phyloP scores from a whole-genome alignment of 2,329 filamentous ascomycete species.

The Nemania sp. region DNA sequence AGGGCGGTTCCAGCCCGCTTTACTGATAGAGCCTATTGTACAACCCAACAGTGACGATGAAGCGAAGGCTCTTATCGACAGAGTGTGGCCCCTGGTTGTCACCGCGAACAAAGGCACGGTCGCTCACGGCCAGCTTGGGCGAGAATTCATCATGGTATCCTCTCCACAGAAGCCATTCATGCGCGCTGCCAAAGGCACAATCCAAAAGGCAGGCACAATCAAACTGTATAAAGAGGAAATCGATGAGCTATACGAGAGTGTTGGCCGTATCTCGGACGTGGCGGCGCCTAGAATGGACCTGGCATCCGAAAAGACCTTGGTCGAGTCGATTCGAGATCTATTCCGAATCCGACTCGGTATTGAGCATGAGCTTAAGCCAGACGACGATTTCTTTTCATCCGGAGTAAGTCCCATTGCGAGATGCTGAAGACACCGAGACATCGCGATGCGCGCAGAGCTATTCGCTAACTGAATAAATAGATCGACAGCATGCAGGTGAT shows the following conservation, averaged over 20 bases:
- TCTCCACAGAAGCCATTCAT: conserved; percentile 48
- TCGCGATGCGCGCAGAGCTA: no score
- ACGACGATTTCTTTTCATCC: conserved; percentile 45
- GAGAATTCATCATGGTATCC: conserved; percentile 45
- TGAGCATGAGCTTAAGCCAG: conserved; percentile 35
- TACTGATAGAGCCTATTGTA: conserved; percentile 50
- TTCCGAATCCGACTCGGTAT: conserved; percentile 37
- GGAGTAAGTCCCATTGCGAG: conserved; percentile 31
- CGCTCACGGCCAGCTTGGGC: conserved; percentile 50
- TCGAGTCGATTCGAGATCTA: conserved; percentile 37
- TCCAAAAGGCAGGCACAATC: conserved; percentile 46
- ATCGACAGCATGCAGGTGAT: conserved; percentile 49
- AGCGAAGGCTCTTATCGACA: conserved; percentile 43
- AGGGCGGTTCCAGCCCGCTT: conserved; percentile 49
- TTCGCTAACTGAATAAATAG: conserved; percentile 19
- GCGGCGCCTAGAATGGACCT: conserved; percentile 37
- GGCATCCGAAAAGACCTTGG: conserved; percentile 36
- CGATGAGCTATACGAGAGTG: conserved; percentile 44
- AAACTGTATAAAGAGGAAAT: conserved; percentile 50
- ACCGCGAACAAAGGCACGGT: conserved; percentile 48
- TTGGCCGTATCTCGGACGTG: conserved; percentile 16
- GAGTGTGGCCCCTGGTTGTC: conserved; percentile 49
- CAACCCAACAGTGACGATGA: conserved; percentile 37
- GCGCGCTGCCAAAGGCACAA: conserved; percentile 50
- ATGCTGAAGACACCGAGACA: no score